Evolutionary conservation across 2,329 filamentous ascomycete species (phyloP).

Genomic region (Claviceps humidiphila): DNA sequence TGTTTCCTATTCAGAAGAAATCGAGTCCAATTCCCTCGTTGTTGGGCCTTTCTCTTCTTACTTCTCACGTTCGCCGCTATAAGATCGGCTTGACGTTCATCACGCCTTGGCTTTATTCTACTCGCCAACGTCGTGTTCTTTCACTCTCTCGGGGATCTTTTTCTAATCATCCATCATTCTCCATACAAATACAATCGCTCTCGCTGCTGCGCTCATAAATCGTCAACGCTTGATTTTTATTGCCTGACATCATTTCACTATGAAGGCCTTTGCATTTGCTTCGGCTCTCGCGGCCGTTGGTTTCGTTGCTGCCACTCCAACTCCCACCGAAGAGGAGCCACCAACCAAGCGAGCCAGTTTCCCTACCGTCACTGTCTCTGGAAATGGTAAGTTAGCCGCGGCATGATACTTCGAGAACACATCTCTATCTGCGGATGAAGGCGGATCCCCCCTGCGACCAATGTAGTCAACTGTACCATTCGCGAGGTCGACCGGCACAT

Average conservation of each 20-base stretch:
- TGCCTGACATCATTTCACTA: constrained; percentile 19
- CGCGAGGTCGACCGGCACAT: background rate
- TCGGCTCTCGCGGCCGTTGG: constrained; percentile 34
- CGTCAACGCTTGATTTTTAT: constrained; percentile 1
- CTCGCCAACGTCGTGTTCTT: constrained; percentile 5
- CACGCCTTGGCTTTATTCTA: constrained; percentile 1
- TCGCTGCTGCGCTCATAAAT: background rate
- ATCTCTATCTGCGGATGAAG: background rate
- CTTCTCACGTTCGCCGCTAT: constrained; percentile 5
- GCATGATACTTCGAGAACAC: background rate
- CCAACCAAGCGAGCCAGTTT: constrained; percentile 37
- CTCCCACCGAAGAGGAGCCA: constrained; percentile 32
- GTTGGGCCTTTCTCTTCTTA: constrained; percentile 18
- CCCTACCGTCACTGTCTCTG: constrained; percentile 38
- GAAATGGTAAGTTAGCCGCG: constrained; percentile 34
- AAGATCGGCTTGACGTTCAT: constrained; percentile 6
- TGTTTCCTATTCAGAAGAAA: constrained; percentile 5
- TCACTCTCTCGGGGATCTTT: constrained; percentile 8
- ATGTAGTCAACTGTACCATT: background rate
- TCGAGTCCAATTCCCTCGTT: constrained; percentile 22
- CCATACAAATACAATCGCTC: background rate
- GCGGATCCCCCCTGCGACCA: background rate
- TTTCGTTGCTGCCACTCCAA: constrained; percentile 34
- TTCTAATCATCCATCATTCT: background rate
- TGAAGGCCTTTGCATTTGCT: constrained; percentile 35